Conservation (phyloP, 768 basidiomycete genomes). For the Boletus fagicola region DNA sequence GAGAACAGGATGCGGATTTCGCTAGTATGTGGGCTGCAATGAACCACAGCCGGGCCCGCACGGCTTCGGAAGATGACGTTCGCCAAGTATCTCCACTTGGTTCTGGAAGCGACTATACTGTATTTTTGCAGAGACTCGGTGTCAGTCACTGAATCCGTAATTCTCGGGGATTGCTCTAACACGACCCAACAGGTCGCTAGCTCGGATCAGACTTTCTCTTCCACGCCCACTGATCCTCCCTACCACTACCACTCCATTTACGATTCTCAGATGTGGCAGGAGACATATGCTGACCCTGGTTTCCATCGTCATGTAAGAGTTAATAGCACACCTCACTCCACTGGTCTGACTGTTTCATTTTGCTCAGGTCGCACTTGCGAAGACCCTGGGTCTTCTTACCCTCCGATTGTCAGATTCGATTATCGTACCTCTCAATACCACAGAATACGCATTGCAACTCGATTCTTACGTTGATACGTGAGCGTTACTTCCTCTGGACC, state of each 20-base stretch:
- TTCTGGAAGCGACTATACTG: constrained; percentile 86
- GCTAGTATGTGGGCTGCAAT: constrained; percentile 39
- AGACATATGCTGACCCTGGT: constrained; percentile 69
- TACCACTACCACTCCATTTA: constrained; percentile 80
- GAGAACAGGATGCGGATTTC: constrained; percentile 44
- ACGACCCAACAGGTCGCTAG: constrained; percentile 31
- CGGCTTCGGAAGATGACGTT: constrained; percentile 30
- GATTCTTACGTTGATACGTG: constrained; percentile 58
- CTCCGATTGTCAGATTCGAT: constrained; percentile 60
- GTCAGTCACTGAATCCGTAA: constrained; percentile 34
- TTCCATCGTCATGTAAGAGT: constrained; percentile 65
- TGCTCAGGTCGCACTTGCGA: constrained; percentile 58
- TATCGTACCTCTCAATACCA: constrained; percentile 71
- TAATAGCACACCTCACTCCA: background rate
- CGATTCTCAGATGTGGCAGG: constrained; percentile 70
- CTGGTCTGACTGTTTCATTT: background rate
- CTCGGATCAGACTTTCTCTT: constrained; percentile 29
- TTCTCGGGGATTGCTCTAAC: background rate
- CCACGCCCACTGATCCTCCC: constrained; percentile 47
- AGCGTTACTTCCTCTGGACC: constrained; percentile 30
- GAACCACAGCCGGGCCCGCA: constrained; percentile 22
- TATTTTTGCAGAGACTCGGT: constrained; percentile 80
- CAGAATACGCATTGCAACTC: constrained; percentile 67
- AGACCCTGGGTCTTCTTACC: constrained; percentile 58
- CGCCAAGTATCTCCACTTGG: constrained; percentile 59